Evolutionary conservation across 2,329 filamentous ascomycete species (phyloP).

Genomic region (Trichothecium sympodiale): DNA sequence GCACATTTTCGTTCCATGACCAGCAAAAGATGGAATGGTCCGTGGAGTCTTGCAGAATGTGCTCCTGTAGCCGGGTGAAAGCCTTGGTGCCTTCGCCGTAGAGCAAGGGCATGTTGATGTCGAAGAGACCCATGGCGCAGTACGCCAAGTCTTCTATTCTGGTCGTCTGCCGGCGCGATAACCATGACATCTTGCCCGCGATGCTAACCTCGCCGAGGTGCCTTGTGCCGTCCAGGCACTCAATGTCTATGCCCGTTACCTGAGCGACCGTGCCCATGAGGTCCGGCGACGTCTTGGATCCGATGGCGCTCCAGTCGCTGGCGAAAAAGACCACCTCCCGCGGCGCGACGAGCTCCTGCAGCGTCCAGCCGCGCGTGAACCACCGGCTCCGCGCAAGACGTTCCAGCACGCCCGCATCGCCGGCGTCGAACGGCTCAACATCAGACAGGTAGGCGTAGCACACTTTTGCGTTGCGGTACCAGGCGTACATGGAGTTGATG

Average conservation of each 20-base stretch:
- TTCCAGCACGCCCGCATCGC: too few species aligned
- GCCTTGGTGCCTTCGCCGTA: conserved; percentile 11
- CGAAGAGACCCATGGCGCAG: conserved; percentile 14
- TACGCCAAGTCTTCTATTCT: conserved; percentile 14
- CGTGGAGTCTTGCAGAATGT: conserved; percentile 10
- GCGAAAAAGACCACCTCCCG: conserved; percentile 16
- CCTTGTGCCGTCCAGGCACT: too few species aligned
- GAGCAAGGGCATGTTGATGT: conserved; percentile 15
- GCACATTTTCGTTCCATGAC: conserved; percentile 3
- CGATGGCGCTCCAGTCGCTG: conserved; percentile 13
- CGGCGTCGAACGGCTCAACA: too few species aligned
- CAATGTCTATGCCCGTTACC: too few species aligned
- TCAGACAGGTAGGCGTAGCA: conserved; percentile 16
- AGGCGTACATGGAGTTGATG: conserved; percentile 15
- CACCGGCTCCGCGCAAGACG: too few species aligned
- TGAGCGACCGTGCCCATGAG: too few species aligned
- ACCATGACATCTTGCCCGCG: conserved; percentile 13
- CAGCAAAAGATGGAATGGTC: conserved; percentile 13
- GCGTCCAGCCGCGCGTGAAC: too few species aligned
- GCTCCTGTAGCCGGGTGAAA: conserved; percentile 12
- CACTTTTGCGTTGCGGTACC: conserved; percentile 12
- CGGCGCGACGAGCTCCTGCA: conserved; percentile 48
- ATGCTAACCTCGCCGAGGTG: conserved; percentile 3
- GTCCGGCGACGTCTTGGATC: conserved; percentile 12
- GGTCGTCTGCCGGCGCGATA: conserved; percentile 10